Evolutionary conservation across 345 rosid genomes (phyloP), one percentile per base, ranked within the genome.

Genomic region (Cardamine chenopodiifolia): DNA sequence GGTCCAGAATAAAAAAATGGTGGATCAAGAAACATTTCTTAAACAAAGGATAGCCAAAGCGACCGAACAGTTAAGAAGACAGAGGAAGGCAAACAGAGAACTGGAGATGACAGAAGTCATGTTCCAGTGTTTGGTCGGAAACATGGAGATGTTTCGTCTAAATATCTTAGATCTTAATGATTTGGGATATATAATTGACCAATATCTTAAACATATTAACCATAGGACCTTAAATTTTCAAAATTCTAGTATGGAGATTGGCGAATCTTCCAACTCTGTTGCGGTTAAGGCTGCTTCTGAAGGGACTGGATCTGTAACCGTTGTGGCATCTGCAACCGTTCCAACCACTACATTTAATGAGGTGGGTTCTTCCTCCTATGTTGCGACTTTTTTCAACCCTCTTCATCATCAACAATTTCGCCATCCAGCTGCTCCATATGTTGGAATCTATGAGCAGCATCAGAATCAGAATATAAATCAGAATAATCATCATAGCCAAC

Each of bases 1-100:
- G 79, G 80, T 78, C 5, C 77, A 81, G 4, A 42, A 57, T 31
- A 74, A 78, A 39, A 78, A 78, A 37, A 81, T 70, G 79, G 52
- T 78, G 71, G 76, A 78, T 26, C 77, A 78, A 17, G 80, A 74
- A 47, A 61, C 68, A 0, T 81, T 78, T 54, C 70, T 81, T 7
- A 6, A 19, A 22, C 72, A 78, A 12, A 73, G 75, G 52, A 70
- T 81, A 18, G 31, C 45, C 1, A 81, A 78, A 54, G 58, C 71
- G 2, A 47, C 26, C 0, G 71, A 74, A 1, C 63, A 66, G 6
- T 44, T 75, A 8, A 73, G 52, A 59, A 77, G 39, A 34, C 70
- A 58, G 5, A 45, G 59, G 32, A 77, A 70, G 8, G 79, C 73
- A 5, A 77, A 77, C 5, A 28, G 78, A 1, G 81, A 77, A 31